phyloP scores from a whole-genome alignment of 371 early-diverging fungal genomes.

The Capniomyces stellatus region DNA sequence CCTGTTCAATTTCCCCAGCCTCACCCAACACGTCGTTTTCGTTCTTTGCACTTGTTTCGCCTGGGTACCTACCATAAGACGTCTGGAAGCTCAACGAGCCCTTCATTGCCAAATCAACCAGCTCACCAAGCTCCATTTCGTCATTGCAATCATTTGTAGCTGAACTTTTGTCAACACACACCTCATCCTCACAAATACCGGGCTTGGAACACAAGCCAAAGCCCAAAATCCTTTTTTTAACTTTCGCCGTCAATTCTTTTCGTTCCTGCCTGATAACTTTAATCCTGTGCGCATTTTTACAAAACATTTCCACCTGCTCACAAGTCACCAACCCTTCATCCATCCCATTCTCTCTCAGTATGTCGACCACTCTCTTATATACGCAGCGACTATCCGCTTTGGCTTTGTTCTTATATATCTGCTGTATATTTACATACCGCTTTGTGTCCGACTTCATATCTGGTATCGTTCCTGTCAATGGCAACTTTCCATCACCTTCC shows the following conservation, averaged over 20 bases:
- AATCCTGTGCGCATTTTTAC: constrained; percentile 59
- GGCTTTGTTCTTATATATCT: constrained; percentile 66
- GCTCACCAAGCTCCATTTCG: neutral
- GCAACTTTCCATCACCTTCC: constrained; percentile 55
- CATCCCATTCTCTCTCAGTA: constrained; percentile 29
- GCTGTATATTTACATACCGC: constrained; percentile 64
- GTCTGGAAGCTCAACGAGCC: neutral
- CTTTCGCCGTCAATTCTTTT: neutral
- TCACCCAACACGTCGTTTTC: no score
- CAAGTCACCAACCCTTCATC: constrained; percentile 18
- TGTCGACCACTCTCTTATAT: constrained; percentile 25
- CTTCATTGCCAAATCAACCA: neutral
- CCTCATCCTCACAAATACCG: no score
- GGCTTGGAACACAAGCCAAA: neutral
- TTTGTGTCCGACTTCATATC: constrained; percentile 93
- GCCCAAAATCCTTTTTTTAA: neutral
- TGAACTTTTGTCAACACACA: neutral
- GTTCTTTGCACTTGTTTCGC: no score
- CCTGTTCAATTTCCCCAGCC: neutral
- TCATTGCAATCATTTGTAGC: neutral
- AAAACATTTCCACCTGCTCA: constrained; percentile 59
- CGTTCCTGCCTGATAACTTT: constrained; percentile 15
- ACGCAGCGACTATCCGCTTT: constrained; percentile 44
- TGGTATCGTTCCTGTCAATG: constrained; percentile 69
- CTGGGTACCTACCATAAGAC: neutral